Evolutionary conservation across 1,139 yeast genomes (phyloP), one percentile per base, ranked within the genome.

Genomic region (Debaryomyces nepalensis): DNA sequence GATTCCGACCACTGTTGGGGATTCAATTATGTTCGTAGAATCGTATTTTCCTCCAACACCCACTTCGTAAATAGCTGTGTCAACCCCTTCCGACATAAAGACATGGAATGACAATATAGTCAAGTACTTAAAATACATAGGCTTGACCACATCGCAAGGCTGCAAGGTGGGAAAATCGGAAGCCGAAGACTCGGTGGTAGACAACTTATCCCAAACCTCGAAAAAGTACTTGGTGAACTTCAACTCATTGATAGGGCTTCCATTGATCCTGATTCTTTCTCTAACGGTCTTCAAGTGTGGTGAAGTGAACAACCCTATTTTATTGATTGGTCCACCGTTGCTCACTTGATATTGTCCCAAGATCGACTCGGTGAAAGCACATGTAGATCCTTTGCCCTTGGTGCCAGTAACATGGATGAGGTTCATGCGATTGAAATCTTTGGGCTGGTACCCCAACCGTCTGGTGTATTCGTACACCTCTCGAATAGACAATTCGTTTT

Each of bases 21-120:
- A 67, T 26, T 75, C 81, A 38, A 95, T 79, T 9, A 95, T 79
- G 60, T 95, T 95, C 8, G 99, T 95, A 9, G 97, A 88, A 63
- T 95, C 99, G 58, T 82, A 88, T 58, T 88, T 95, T 8, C 99
- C 99, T 21, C 99, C 99, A 40, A 95, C 96, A 11, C 99, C 99
- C 19, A 95, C 99, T 62, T 95, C 99, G 57, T 88, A 89, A 34
- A 95, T 85, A 9, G 99, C 98, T 12, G 96, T 81, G 55, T 90
- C 88, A 20, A 95, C 91, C 1, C 88, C 87, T 64, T 93, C 99
- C 46, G 81, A 75, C 66, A 89, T 61, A 55, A 95, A 95, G 1
- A 89, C 87, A 60, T 95, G 97, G 69, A 89, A 93, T 2, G 98
- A 89, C 44, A 95, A 65, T 16, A 95, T 66, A 0, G 99, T 95